phyloP scores from a whole-genome alignment of 257 asterid species.

The Primulina eburnea region DNA sequence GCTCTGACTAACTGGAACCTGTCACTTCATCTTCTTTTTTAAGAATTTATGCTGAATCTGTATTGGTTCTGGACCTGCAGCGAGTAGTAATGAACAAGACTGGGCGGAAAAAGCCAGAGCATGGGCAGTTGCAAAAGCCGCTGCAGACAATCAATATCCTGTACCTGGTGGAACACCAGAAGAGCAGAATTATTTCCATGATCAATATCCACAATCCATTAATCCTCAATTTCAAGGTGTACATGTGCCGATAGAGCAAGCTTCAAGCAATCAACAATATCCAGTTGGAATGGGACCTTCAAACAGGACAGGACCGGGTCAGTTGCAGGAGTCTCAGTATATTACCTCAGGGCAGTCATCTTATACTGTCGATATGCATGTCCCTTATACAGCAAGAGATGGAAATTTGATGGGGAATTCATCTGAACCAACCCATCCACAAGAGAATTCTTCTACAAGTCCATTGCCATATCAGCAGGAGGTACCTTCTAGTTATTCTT shows the following conservation, averaged over 20 bases:
- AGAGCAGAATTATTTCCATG: conserved; percentile 50
- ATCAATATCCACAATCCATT: conserved; percentile 48
- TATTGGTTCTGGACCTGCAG: conserved; percentile 39
- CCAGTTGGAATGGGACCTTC: conserved; percentile 40
- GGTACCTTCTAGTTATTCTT: conserved; percentile 99
- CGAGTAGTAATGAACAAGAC: conserved; percentile 67
- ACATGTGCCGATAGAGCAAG: conserved; percentile 35
- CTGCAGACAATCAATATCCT: conserved; percentile 60
- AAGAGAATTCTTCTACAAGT: conserved; percentile 54
- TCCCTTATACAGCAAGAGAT: conserved; percentile 47
- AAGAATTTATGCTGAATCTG: conserved; percentile 22
- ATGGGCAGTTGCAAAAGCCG: conserved; percentile 89
- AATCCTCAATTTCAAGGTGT: conserved; percentile 47
- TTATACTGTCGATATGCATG: conserved; percentile 38
- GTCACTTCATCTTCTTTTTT: neutral
- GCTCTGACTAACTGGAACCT: conserved; percentile 15
- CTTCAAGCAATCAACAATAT: conserved; percentile 53
- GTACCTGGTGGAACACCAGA: conserved; percentile 48
- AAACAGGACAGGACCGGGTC: conserved; percentile 38
- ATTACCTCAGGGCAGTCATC: conserved; percentile 49
- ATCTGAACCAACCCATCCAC: conserved; percentile 44
- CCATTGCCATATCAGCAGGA: conserved; percentile 95
- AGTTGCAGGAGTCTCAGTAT: conserved; percentile 45
- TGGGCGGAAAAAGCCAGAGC: conserved; percentile 99
- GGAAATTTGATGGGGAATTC: conserved; percentile 59